Base-by-base conservation (phyloP, 345 rosid species). In the Euclidium syriacum region DNA sequence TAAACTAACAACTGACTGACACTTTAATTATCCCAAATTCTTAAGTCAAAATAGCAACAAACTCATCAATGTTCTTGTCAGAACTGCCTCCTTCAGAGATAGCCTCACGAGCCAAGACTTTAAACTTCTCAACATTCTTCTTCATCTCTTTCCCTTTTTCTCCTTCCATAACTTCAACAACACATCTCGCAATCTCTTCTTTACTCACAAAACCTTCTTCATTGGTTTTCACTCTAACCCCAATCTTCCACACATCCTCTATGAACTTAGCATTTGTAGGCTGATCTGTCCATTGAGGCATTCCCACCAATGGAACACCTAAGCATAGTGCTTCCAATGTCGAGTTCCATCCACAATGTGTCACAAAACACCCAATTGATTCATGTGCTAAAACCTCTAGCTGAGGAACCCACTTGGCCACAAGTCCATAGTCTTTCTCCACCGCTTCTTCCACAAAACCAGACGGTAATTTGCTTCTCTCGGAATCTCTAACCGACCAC, bases 261-360 rank as follows among this genome's bases (percentile, higher is more conserved):
- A 83, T 57, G 47, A 76, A 76, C 62, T 78, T 78, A 1, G 88
- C 83, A 62, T 81, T 83, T 1, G 85, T 83, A 0, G 78, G 76
- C 50, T 85, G 92, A 58, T 83, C 92, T 0, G 75, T 48, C 85
- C 83, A 81, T 26, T 79, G 83, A 0, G 88, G 85, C 83, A 85
- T 71, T 1, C 73, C 85, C 25, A 79, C 72, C 83, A 83, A 52
- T 30, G 85, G 85, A 6, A 83, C 77, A 6, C 88, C 86, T 57
- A 83, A 68, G 66, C 82, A 77, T 56, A 85, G 4, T 2, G 85
- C 85, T 66, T 85, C 92, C 0, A 85, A 35, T 2, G 84, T 83
- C 5, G 91, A 85, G 75, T 85, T 85, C 91, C 91, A 83, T 3
- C 91, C 86, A 14, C 82, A 81, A 22, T 81, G 92, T 9, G 86